A percentile compares a stretch with the other conserved stretches of the same genome.
Evolutionary conservation across 1,284 basidiomycete species (phyloP).

Genomic region (Ustilago tritici): DNA sequence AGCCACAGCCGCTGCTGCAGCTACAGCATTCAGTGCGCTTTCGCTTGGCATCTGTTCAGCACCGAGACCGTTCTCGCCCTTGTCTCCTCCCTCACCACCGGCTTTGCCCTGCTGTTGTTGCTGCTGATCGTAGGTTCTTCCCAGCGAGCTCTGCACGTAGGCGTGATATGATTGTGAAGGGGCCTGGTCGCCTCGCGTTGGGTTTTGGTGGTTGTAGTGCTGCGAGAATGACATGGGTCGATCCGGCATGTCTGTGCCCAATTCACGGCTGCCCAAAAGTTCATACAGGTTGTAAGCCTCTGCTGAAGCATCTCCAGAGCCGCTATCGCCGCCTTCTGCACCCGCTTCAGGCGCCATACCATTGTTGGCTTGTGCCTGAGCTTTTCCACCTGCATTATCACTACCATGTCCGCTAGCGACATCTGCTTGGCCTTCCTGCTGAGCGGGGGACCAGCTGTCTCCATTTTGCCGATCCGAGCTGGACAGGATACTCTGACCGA

Average conservation of each 20-base stretch:
- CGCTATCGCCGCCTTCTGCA: constrained; percentile 15
- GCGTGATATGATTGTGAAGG: constrained; percentile 42
- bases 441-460: constrained; percentile 20
- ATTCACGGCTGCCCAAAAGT: constrained; percentile 36
- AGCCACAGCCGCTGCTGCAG: constrained; percentile 39
- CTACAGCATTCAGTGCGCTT: constrained; percentile 47
- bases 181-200: constrained; percentile 36
- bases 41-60: constrained; percentile 35
- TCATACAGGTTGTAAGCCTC: constrained; percentile 48
- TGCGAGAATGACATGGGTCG: constrained; percentile 56
- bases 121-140: constrained; percentile 50
- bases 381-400: constrained; percentile 7
- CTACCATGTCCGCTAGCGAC: background rate
- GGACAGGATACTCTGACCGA: constrained; percentile 26
- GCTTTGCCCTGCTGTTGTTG: constrained; percentile 27
- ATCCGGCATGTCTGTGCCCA: constrained; percentile 36
- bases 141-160: constrained; percentile 47
- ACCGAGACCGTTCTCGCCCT: constrained; percentile 22
- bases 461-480: constrained; percentile 36
- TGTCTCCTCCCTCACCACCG: constrained; percentile 16
- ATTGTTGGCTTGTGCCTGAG: constrained; percentile 14
- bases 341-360: constrained; percentile 11
- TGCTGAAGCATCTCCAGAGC: constrained; percentile 20
- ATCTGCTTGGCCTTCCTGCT: constrained; percentile 17
- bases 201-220: constrained; percentile 55